These are phyloP conservation scores for Colletotrichum scovillei DNA, from an alignment of 2,329 filamentous ascomycete genomes.

Conservation along the genomic window DNA sequence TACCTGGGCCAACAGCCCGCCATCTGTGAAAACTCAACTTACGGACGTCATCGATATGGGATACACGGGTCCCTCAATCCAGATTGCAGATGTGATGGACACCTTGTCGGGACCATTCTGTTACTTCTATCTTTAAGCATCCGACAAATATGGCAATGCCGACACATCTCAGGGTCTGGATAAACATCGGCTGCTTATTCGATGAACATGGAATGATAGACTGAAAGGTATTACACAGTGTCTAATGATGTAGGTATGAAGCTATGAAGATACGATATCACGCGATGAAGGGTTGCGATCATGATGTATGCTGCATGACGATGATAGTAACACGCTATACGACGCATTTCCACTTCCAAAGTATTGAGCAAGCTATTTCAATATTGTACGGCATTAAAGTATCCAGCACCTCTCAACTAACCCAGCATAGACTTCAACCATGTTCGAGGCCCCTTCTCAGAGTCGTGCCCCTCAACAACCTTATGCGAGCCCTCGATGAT, in stretches of 20 bases:
- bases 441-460: background rate
- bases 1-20: conserved; percentile 44
- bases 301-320: too few species aligned
- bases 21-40: conserved; percentile 39
- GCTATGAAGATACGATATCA: too few species aligned
- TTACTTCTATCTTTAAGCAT: conserved; percentile 43
- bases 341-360: too few species aligned
- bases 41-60: conserved; percentile 45
- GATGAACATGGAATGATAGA: too few species aligned
- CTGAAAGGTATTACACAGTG: too few species aligned
- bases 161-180: too few species aligned
- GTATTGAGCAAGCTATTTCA: too few species aligned
- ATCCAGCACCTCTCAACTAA: background rate
- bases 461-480: background rate
- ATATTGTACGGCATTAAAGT: background rate
- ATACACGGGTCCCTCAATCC: conserved; percentile 40
- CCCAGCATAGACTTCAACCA: conserved; percentile 16
- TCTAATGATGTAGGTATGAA: too few species aligned
- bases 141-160: too few species aligned
- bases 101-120: conserved; percentile 42
- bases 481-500: conserved; percentile 15
- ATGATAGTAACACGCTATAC: too few species aligned
- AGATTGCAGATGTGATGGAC: conserved; percentile 45
- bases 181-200: too few species aligned
- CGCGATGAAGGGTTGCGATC: too few species aligned